A percentile compares a stretch with the other conserved stretches of the same genome.
These are phyloP conservation scores for Psilocybe tampanensis DNA, from an alignment of 768 basidiomycete species.

Conservation along the genomic window DNA sequence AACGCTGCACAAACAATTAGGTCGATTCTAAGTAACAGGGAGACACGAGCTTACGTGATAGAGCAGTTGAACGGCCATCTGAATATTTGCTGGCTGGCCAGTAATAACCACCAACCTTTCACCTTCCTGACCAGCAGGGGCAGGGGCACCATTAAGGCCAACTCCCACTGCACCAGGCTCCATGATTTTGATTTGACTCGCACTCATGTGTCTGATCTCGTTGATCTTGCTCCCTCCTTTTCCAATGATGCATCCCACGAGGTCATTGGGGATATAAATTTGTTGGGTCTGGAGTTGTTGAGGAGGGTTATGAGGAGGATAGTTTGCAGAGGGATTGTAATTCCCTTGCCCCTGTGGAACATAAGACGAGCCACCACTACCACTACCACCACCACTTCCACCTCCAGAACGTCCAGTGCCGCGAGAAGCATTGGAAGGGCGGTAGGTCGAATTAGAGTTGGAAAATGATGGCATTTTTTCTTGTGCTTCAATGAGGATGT, in stretches of 20 bases:
- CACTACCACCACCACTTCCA: constrained; percentile 2
- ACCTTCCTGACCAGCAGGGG: constrained; percentile 74
- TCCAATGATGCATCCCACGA: constrained; percentile 97
- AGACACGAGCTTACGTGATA: constrained; percentile 63
- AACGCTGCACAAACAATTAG: constrained; percentile 47
- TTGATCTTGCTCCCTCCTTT: constrained; percentile 99
- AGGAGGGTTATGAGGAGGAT: constrained; percentile 54
- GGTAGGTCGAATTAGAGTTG: constrained; percentile 63
- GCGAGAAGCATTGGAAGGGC: constrained; percentile 63
- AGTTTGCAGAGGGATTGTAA: constrained; percentile 46
- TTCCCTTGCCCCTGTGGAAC: constrained; percentile 40
- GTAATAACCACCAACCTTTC: constrained; percentile 96
- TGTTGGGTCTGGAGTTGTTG: constrained; percentile 92
- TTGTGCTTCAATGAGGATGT: constrained; percentile 92
- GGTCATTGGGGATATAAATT: constrained; percentile 97
- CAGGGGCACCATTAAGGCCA: constrained; percentile 69
- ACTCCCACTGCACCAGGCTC: constrained; percentile 86
- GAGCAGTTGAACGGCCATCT: constrained; percentile 92
- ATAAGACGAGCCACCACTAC: constrained; percentile 58
- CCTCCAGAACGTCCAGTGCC: constrained; percentile 29
- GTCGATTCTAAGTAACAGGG: not conserved
- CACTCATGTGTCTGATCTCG: constrained; percentile 94
- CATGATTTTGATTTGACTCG: constrained; percentile 98
- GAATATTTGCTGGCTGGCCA: constrained; percentile 92
- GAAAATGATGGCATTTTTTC: constrained; percentile 70